Evolutionary conservation across 345 rosid genomes (phyloP), one percentile per base, ranked within the genome.

Genomic region (Tarenaya hassleriana): DNA sequence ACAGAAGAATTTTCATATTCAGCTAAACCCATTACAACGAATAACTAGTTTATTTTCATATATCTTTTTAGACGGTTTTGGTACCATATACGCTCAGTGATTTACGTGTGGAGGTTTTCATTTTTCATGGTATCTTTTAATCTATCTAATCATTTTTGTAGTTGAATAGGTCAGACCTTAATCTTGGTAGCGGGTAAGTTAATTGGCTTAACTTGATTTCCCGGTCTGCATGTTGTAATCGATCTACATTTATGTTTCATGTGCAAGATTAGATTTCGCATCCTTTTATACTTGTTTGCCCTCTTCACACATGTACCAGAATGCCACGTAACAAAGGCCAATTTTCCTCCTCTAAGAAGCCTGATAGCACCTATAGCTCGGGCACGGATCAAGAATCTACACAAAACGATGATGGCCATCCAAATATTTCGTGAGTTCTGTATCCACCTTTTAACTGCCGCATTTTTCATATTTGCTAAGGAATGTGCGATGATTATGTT

Each of bases 281-380:
- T 40, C 20, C n/a, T 35, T 43, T 14, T 51, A 7, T 15, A n/a
- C 7, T 27, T 14, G 33, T 20, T 47, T 59, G 44, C 50, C 50
- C 24, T 59, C 10, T 42, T 41, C 10, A 16, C 34, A 33, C 15
- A 46, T 37, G 20, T 41, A 44, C 42, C 91, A 92, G 98, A 74
- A 92, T 92, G 98, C 84, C 87, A 60, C 84, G 98, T 8, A 88
- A 81, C 47, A 92, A 92, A 64, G 98, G 98, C 69, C 98, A 92
- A n/a, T 92, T 92, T 70, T 81, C 95, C 14, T 92, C 96, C 33
- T 50, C 66, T 21, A 67, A 67, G 57, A 84, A 77, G 80, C 57
- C 81, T 29, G 90, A 91, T 47, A 89, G 90, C 48, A 38, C 69
- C 50, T 66, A 62, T 62, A 73, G 70, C 52, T 84, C 84, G 64